Conservation (phyloP, 768 basidiomycete genomes). For the Lentinus tigrinus region DNA sequence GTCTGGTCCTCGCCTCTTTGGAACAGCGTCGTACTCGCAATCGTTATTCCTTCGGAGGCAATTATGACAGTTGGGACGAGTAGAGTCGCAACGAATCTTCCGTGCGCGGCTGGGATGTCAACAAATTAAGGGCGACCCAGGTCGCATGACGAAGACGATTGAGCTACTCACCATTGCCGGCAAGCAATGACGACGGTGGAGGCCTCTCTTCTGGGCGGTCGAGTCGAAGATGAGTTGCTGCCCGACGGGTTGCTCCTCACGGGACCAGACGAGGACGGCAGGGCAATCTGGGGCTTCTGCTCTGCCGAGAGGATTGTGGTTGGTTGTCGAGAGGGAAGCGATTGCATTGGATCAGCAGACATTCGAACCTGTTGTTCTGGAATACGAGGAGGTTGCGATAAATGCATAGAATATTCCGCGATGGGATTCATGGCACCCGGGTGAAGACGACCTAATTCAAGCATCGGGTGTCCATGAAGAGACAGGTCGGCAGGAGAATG, state of each 20-base stretch:
- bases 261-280: slow-evolving; percentile 20
- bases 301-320: slow-evolving; percentile 20
- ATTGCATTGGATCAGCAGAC: slow-evolving; percentile 17
- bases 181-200: slow-evolving; percentile 79
- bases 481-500: slow-evolving; percentile 18
- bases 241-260: slow-evolving; percentile 19
- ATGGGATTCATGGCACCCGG: slow-evolving; percentile 21
- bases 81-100: slow-evolving; percentile 87
- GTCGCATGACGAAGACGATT: slow-evolving; percentile 16
- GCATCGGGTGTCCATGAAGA: slow-evolving; percentile 25
- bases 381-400: slow-evolving; percentile 25
- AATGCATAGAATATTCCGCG: slow-evolving; percentile 27
- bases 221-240: slow-evolving; percentile 21
- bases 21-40: slow-evolving; percentile 78
- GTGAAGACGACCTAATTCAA: slow-evolving; percentile 24
- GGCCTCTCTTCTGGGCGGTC: slow-evolving; percentile 28
- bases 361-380: slow-evolving; percentile 23
- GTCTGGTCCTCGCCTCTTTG: slow-evolving; percentile 83
- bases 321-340: slow-evolving; percentile 21
- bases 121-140: slow-evolving; percentile 20
- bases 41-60: slow-evolving; percentile 74
- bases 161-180: slow-evolving; percentile 68
- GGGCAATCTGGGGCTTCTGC: slow-evolving; percentile 18
- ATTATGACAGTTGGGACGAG: slow-evolving; percentile 78
- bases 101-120: slow-evolving; percentile 64